Evolutionary conservation across 2,329 filamentous ascomycete genomes (phyloP), one percentile per base, ranked within the genome.

Genomic region (Gaeumannomyces tritici): DNA sequence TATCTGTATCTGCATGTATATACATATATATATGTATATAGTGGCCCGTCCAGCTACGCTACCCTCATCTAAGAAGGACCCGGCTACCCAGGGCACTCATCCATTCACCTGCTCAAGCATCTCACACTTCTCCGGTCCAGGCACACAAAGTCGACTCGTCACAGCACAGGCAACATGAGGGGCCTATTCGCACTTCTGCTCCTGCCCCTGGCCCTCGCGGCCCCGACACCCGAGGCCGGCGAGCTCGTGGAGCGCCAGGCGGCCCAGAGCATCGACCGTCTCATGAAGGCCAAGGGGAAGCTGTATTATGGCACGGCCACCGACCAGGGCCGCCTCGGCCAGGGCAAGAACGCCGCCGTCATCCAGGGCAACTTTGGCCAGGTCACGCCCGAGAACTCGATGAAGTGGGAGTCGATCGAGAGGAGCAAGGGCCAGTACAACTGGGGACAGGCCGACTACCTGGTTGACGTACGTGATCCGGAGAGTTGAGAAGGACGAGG

Each of bases 341-440:
- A 75, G 12, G 77, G 75, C 62, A 76, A 79, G 66, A 83, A 80
- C 63, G 78, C 78, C n/a, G 77, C 78, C 63, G 79, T 87, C 68
- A 83, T 89, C 71, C 79, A 80, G 65, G 75, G 77, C 61, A 76
- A 87, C 72, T 89, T 89, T 65, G 85, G 86, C 26, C 81, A 85
- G 70, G 76, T 89, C 27, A 88, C 86, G 0, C 80, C 83, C 1
- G 87, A 89, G 76, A 89, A 90, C 77, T 83, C 79, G 70, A 87
- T 88, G 82, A 89, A 89, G 74, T 89, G 86, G 86, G 83, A 88
- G 67, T 74, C 80, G 42, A 77, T 77, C 24, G 76, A 88, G 71
- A 69, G 68, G n/a, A 70, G 70, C 31, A 75, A 77, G 64, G 79
- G 79, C 64, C 69, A 67, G 1, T 89, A 85, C 78, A 84, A 75